Conservation (phyloP, 768 basidiomycete species). For the Macrolepiota albuminosa region DNA sequence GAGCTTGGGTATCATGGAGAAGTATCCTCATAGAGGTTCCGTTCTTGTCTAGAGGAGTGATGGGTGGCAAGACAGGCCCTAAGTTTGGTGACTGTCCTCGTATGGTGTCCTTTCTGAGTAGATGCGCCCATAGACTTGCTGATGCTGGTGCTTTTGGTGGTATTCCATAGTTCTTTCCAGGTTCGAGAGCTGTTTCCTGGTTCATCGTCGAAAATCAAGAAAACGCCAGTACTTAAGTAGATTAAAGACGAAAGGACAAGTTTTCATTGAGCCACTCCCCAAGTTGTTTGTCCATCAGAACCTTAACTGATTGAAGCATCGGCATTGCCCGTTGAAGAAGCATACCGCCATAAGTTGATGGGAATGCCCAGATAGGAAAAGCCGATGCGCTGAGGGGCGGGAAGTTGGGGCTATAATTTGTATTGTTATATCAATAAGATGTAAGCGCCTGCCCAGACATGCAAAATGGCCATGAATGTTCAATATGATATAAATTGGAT, state of each 20-base stretch:
- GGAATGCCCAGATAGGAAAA: too few relatives aligned
- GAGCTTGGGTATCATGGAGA: conserved; percentile 68
- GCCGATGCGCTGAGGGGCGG: too few relatives aligned
- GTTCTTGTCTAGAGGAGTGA: conserved; percentile 56
- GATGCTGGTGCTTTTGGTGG: conserved; percentile 27
- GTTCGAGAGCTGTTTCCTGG: not conserved
- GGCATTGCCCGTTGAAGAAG: not conserved
- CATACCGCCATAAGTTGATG: too few relatives aligned
- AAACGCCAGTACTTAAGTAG: not conserved
- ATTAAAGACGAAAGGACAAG: not conserved
- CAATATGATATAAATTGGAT: too few relatives aligned
- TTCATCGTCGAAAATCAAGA: not conserved
- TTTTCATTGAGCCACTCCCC: not conserved
- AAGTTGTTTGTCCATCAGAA: too few relatives aligned
- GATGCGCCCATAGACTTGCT: conserved; percentile 51
- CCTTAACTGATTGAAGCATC: too few relatives aligned
- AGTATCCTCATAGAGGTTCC: conserved; percentile 69
- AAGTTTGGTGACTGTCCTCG: conserved; percentile 18
- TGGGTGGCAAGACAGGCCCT: conserved; percentile 21
- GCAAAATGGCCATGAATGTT: too few relatives aligned
- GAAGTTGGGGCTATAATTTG: too few relatives aligned
- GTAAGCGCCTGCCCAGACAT: too few relatives aligned
- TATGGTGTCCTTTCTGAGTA: conserved; percentile 41
- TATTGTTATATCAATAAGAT: too few relatives aligned
- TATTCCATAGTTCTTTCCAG: conserved; percentile 12